Base-by-base conservation (phyloP, 1,284 basidiomycete genomes). In the Ustilago esculenta region DNA sequence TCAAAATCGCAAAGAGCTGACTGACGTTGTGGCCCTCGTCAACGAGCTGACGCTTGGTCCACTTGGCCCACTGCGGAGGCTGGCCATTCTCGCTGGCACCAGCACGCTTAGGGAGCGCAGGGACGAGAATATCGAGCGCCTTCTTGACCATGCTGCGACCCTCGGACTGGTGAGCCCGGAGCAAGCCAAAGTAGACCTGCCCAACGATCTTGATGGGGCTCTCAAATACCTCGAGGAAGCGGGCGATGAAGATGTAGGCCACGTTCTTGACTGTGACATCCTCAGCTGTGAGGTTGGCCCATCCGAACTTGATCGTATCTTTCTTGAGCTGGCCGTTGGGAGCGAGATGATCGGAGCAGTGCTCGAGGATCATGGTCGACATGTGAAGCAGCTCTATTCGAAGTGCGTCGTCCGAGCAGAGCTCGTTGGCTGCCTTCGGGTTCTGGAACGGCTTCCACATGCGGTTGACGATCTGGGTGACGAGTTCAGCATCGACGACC, bases 181-280 rank as follows among this genome's bases (percentile, higher is more conserved):
- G 86, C n/a, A 98, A 85, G 10, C 92, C 94, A 15, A 89, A 89
- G 92, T 94, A 98, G 24, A 95, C 92, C n/a, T 92, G 88, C 39
- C 94, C 85, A 42, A 97, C 89, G 82, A 99, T 96, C 83, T 98
- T 98, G 69, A 89, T 86, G 0, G 96, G 95, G 5, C 90, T 92
- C 41, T 92, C 92, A 82, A 92, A 96, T 2, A 88, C 89, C 32
- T 90, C 90, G 79, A 97, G 93, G 86, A 98, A 98, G 43, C 91
- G 88, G n/a, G 95, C 92, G 29, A 92, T 90, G 17, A 98, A 87
- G 25, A 97, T 87, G 80, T 95, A 95, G 0, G 94, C 92, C 21
- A 92, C 92, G 80, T 98, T 93, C 83, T 94, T 96, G 76, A 98
- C 92, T 6, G 94, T 89, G 3, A 90, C 87, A 80, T 97, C 94